Evolutionary conservation across 148 eudicot species (phyloP).

Genomic region (Euryodendron excelsum): DNA sequence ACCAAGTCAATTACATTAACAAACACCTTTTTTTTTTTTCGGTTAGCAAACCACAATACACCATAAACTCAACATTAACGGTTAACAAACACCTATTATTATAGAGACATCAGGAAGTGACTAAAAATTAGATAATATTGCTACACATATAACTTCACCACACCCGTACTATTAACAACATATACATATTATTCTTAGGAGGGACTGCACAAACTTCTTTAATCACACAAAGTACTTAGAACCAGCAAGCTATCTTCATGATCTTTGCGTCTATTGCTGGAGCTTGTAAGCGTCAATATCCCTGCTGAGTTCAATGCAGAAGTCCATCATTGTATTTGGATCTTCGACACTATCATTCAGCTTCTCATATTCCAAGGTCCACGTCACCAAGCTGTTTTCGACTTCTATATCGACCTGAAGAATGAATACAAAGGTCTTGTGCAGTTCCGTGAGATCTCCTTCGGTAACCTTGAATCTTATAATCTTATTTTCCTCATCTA

Average conservation of each 20-base stretch:
- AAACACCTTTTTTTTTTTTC: too few relatives aligned
- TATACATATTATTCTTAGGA: too few relatives aligned
- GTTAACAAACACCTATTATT: too few relatives aligned
- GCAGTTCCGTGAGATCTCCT: conserved; percentile 34
- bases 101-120: too few relatives aligned
- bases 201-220: too few relatives aligned
- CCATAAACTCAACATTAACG: too few relatives aligned
- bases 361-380: conserved; percentile 34
- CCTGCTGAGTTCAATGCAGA: conserved; percentile 24
- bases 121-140: too few relatives aligned
- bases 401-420: conserved; percentile 32
- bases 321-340: conserved; percentile 28
- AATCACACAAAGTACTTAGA: neutral
- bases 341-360: conserved; percentile 21
- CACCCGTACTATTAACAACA: too few relatives aligned
- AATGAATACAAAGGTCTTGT: conserved; percentile 20
- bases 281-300: conserved; percentile 41
- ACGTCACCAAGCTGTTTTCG: conserved; percentile 27
- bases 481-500: conserved; percentile 39
- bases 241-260: neutral
- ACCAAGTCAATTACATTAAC: too few relatives aligned
- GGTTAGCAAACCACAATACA: too few relatives aligned
- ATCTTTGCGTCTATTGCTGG: neutral
- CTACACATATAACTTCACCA: too few relatives aligned
- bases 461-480: conserved; percentile 34